Conservation (phyloP, 169 alveolate genomes). For the Plasmodium cynomolgi region DNA sequence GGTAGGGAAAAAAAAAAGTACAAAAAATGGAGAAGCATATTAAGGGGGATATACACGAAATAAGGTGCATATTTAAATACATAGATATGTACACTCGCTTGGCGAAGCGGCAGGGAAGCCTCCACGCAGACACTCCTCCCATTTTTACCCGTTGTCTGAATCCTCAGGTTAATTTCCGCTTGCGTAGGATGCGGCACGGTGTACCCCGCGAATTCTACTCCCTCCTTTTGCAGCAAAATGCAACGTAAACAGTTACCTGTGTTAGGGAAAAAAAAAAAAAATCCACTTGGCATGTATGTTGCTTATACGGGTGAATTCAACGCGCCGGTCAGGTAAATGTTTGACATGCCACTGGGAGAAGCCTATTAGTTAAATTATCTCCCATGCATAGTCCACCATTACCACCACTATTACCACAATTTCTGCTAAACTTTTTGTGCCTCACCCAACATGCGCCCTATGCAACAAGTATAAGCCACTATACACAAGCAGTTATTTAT, state of each 20-base stretch:
- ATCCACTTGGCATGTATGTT: not conserved
- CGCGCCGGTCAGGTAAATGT: not conserved
- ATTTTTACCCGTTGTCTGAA: slow-evolving; percentile 88
- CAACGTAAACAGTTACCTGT: slow-evolving; percentile 84
- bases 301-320: not conserved
- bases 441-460: not conserved
- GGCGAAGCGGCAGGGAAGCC: not conserved
- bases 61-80: not conserved
- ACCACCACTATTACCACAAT: not conserved
- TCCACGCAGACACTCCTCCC: not conserved
- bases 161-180: slow-evolving; percentile 85
- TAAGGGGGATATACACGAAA: not conserved
- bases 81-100: not conserved
- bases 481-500: not conserved
- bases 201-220: slow-evolving; percentile 89
- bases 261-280: not conserved
- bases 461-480: not conserved
- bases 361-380: too few species aligned
- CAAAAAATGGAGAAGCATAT: not conserved
- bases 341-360: not conserved
- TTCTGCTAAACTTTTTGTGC: not conserved
- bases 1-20: not conserved
- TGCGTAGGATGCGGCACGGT: slow-evolving; percentile 91
- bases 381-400: not conserved
- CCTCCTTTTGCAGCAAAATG: slow-evolving; percentile 83